These are phyloP conservation scores for Rhododendron vialii DNA, from an alignment of 148 eudicot species.

Conservation along the genomic window DNA sequence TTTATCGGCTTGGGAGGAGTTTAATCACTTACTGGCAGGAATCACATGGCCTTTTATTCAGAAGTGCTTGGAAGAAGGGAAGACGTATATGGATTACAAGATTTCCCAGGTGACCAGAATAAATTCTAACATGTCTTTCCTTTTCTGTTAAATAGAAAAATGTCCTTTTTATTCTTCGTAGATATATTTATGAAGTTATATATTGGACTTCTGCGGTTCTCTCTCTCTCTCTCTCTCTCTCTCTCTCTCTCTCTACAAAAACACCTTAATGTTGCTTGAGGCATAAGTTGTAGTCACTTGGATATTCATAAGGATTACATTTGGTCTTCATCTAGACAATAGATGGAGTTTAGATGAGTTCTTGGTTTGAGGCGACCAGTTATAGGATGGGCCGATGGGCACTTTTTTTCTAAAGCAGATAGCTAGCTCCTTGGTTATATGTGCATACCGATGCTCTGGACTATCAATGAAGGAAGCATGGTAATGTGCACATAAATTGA, in stretches of 20 bases:
- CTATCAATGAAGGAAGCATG: too few relatives aligned
- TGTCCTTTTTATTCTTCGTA: background rate
- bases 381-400: background rate
- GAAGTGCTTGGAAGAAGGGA: constrained; percentile 81
- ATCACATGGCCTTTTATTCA: constrained; percentile 65
- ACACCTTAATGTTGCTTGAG: background rate
- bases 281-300: background rate
- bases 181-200: background rate
- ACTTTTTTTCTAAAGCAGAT: background rate
- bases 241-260: too few relatives aligned
- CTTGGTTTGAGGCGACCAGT: background rate
- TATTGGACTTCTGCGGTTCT: background rate
- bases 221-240: too few relatives aligned
- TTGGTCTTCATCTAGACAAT: background rate
- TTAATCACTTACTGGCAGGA: constrained; percentile 57
- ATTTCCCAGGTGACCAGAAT: constrained; percentile 62
- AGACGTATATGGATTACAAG: constrained; percentile 53
- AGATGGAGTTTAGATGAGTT: background rate
- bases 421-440: background rate
- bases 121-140: background rate
- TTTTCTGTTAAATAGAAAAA: background rate
- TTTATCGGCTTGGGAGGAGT: constrained; percentile 56
- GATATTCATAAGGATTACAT: background rate
- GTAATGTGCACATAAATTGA: too few relatives aligned
- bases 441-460: too few relatives aligned